phyloP scores from a whole-genome alignment of 2,329 filamentous ascomycete genomes.

The Stachybotrys elegans region DNA sequence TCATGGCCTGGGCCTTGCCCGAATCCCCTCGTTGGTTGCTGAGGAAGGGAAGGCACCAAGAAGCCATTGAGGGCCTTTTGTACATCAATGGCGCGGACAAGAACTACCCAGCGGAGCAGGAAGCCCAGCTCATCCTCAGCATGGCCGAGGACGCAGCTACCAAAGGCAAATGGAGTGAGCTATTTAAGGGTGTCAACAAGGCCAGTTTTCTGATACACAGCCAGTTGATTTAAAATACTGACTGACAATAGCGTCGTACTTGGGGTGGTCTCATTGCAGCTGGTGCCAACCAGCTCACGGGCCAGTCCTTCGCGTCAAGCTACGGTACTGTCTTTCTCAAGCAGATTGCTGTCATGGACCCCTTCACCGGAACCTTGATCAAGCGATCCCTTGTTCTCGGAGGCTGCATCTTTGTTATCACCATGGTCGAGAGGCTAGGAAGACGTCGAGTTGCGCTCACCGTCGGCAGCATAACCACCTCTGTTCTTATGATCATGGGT shows the following conservation, averaged over 20 bases:
- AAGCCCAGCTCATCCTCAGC: constrained; percentile 4
- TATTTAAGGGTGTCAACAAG: background rate
- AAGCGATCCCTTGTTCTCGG: constrained; percentile 4
- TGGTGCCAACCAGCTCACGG: constrained; percentile 10
- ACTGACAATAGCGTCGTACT: no score
- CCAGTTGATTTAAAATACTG: no score
- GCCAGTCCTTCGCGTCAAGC: constrained; percentile 13
- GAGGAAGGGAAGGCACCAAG: constrained; percentile 10
- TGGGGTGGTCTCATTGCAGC: background rate
- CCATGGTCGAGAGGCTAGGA: background rate
- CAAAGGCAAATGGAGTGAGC: background rate
- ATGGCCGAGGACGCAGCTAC: background rate
- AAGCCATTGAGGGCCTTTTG: constrained; percentile 9
- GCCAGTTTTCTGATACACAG: no score
- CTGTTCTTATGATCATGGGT: constrained; percentile 18
- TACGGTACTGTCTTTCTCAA: constrained; percentile 18
- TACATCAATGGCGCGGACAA: constrained; percentile 9
- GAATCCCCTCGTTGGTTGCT: constrained; percentile 24
- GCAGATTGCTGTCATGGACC: constrained; percentile 16
- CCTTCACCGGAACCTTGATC: constrained; percentile 18
- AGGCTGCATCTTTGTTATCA: background rate
- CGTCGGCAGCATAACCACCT: constrained; percentile 12
- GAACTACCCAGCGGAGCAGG: constrained; percentile 11
- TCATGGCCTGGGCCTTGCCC: constrained; percentile 8
- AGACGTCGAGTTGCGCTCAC: constrained; percentile 11